Percentiles rank a stretch among this genome's conserved stretches.
These are phyloP conservation scores for Neurospora pannonica DNA, from an alignment of 495 filamentous ascomycete genomes.

Conservation along the genomic window DNA sequence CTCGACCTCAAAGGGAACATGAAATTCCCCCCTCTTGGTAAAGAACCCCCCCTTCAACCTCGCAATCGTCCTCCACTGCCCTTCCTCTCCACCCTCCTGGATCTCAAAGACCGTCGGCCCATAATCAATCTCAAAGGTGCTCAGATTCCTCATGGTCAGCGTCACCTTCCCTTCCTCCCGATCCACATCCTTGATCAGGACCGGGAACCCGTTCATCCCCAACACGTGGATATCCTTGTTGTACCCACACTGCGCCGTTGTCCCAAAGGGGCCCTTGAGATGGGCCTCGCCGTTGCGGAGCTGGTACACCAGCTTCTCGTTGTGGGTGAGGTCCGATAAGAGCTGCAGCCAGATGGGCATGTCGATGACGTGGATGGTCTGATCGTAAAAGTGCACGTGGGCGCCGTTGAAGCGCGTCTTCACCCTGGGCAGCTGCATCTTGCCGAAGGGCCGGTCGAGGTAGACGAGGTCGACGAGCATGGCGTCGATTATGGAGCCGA, in stretches of 20 bases:
- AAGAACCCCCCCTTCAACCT: slow-evolving; percentile 18
- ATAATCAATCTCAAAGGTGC: slow-evolving; percentile 22
- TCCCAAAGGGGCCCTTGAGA: neutral
- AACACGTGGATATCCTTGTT: slow-evolving; percentile 14
- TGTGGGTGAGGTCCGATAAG: slow-evolving; percentile 8
- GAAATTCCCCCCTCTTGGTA: slow-evolving; percentile 5
- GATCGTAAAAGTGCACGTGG: slow-evolving; percentile 14
- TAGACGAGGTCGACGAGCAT: slow-evolving; percentile 23
- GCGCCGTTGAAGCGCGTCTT: slow-evolving; percentile 11
- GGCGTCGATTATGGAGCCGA: slow-evolving; percentile 9
- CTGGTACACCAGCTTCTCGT: slow-evolving; percentile 5
- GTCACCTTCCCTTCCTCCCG: neutral
- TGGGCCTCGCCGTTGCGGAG: slow-evolving; percentile 17
- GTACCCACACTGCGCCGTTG: slow-evolving; percentile 6
- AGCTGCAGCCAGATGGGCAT: slow-evolving; percentile 15
- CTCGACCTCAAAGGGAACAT: neutral
- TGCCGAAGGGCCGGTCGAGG: slow-evolving; percentile 14
- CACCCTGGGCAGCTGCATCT: slow-evolving; percentile 19
- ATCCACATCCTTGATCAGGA: slow-evolving; percentile 6
- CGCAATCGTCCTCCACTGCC: slow-evolving; percentile 8
- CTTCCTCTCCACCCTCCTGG: slow-evolving; percentile 5
- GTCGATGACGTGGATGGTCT: slow-evolving; percentile 19
- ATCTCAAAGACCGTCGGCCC: slow-evolving; percentile 23
- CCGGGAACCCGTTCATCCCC: slow-evolving; percentile 18
- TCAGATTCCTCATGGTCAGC: slow-evolving; percentile 17